phyloP scores from a whole-genome alignment of 768 basidiomycete genomes.

The Pleurotus ostreatus region DNA sequence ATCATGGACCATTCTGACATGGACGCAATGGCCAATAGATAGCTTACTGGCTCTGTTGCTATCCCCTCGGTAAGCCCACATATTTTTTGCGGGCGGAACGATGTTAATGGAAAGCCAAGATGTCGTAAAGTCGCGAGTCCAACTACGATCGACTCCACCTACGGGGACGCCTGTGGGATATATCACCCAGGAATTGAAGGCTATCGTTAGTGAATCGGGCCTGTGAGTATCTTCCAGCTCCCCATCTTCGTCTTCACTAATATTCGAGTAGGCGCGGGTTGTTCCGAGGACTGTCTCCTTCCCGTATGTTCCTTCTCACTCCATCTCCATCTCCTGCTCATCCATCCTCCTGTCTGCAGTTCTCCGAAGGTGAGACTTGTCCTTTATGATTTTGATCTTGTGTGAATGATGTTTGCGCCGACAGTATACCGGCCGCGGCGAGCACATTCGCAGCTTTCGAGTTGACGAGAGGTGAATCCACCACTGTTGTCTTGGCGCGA shows the following conservation, averaged over 20 bases:
- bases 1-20: conserved; percentile 5
- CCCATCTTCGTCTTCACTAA: background rate
- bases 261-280: conserved; percentile 46
- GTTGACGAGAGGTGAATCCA: conserved; percentile 59
- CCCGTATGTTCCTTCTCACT: conserved; percentile 44
- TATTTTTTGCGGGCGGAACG: background rate
- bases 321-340: background rate
- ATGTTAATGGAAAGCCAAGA: conserved; percentile 38
- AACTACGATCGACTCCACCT: conserved; percentile 74
- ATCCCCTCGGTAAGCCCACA: conserved; percentile 63
- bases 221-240: conserved; percentile 40
- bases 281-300: conserved; percentile 73
- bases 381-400: background rate
- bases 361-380: conserved; percentile 1
- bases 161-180: conserved; percentile 71
- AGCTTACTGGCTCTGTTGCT: conserved; percentile 92
- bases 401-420: background rate
- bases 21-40: conserved; percentile 36
- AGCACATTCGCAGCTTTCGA: conserved; percentile 91
- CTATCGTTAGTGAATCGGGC: conserved; percentile 69
- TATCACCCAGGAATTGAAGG: conserved; percentile 64
- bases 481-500: background rate
- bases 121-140: conserved; percentile 88
- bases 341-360: background rate
- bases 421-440: conserved; percentile 86